Base-by-base conservation (phyloP, 768 basidiomycete genomes). In the Xerocomellus dryophilus region DNA sequence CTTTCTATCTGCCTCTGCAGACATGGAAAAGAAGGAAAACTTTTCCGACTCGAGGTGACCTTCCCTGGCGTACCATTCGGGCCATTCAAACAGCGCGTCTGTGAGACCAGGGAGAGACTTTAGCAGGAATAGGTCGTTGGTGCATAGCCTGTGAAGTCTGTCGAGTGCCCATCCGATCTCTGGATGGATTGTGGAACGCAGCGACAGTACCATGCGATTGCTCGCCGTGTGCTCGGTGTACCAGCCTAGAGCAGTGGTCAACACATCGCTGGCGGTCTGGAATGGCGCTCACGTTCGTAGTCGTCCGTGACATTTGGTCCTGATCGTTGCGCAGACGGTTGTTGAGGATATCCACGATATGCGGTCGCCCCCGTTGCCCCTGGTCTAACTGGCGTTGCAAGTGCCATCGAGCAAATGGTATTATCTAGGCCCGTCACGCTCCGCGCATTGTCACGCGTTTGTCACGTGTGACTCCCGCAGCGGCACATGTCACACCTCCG, bases 91-190 rank as follows among this genome's bases (percentile, higher is more conserved):
- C 20, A 98, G 76, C 6, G 86, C 87, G 61, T 93, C 88, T 23
- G 90, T 82, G 39, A 95, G 76, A 9, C 92, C 92, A 0, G 90
- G 87, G 47, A 90, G 84, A 32, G 76, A 74, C 36, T 76, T 78
- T 53, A 98, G 78, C 51, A 81, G 66, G 70, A 96, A 91, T 47
- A 83, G 76, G 47, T 94, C 92, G 61, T 90, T 88, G 60, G 80
- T 79, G 61, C 84, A 86, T n/a, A 91, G 77, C 18, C 90, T 82
- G 57, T 88, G 84, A 10, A 98, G 80, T 44, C 90, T 85, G 61
- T 93, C 88, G 36, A 99, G 80, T 18, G 94, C 90, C 90, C 93
- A 98, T 51, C 84, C 83, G 51, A 94, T 79, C 65, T 98, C 96
- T 8, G 81, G 71, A 49, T 84, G 78, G 43, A 98, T 86, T 5